phyloP scores from a whole-genome alignment of 352 stramenopile species.

The Aphanomyces invadans region DNA sequence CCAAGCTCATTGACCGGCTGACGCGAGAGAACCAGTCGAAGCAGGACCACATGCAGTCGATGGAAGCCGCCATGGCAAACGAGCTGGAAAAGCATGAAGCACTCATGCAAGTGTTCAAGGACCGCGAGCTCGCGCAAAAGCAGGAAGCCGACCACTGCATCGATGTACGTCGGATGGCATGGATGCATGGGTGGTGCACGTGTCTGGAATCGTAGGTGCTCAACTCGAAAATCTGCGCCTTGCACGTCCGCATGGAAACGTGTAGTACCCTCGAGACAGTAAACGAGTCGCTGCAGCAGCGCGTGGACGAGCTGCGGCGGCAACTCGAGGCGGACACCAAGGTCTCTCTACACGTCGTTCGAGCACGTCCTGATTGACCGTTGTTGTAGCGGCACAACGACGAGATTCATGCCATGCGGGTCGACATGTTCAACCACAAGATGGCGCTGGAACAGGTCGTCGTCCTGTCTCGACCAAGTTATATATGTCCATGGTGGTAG shows the following conservation, averaged over 20 bases:
- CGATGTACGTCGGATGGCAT: slow-evolving; percentile 21
- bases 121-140: slow-evolving; percentile 50
- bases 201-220: slow-evolving; percentile 29
- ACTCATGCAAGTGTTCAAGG: slow-evolving; percentile 44
- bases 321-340: slow-evolving; percentile 59
- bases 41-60: slow-evolving; percentile 59
- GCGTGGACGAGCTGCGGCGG: slow-evolving; percentile 51
- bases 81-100: slow-evolving; percentile 58
- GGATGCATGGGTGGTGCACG: neutral
- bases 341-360: neutral
- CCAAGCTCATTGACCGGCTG: slow-evolving; percentile 77
- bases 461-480: too few species aligned
- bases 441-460: slow-evolving; percentile 79
- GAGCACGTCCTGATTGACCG: neutral
- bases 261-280: slow-evolving; percentile 56
- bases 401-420: slow-evolving; percentile 65
- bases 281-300: slow-evolving; percentile 46
- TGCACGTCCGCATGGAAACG: slow-evolving; percentile 63
- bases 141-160: slow-evolving; percentile 54
- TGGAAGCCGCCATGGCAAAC: slow-evolving; percentile 51
- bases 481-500: too few species aligned
- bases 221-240: slow-evolving; percentile 40
- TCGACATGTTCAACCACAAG: slow-evolving; percentile 83
- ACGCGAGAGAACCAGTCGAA: slow-evolving; percentile 66
- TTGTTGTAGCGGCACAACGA: slow-evolving; percentile 38